Evolutionary conservation across 345 rosid genomes (phyloP), one percentile per base, ranked within the genome.

Genomic region (Eutrema japonicum): DNA sequence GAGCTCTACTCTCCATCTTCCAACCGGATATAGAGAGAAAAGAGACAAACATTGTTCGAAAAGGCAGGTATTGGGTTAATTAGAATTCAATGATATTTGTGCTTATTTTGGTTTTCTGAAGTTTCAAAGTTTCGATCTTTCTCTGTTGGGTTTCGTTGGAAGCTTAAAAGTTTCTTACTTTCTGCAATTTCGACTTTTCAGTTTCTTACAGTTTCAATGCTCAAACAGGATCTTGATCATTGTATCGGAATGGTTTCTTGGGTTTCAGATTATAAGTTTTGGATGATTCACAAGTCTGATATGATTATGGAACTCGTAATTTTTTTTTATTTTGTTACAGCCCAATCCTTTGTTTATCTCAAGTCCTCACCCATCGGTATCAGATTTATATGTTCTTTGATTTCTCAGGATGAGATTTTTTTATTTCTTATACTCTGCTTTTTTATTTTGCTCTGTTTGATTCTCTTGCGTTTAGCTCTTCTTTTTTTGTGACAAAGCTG

Each of bases 81-180:
- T 3, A 8, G 12, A 16, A 42, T 27, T 36, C 26, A 45, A 48
- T 29, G 9, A 29, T 48, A 3, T 72, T 4, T 10, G 30, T 10
- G n/a, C 16, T 37, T 14, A 3, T 49, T 26, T 54, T 35, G 8
- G 2, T 13, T 54, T 6, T 30, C 1, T 50, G 4, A 29, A 60
- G 55, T 52, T 47, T 54, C 29, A 55, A 70, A 64, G 46, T n/a
- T 70, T 64, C 5, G 54, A 55, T 77, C n/a, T 76, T 70, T 70
- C 41, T 41, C 2, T 47, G 32, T 77, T 67, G 66, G 66, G 48
- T 48, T 76, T 4, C 22, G 26, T 55, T 64, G 53, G 71, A 64
- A 70, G 52, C 62, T 66, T 6, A 27, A 58, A 72, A 66, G 77
- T 72, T 77, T 72, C 13, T 51, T 59, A 10, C 77, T 77, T 72